Base-by-base conservation (phyloP, 768 basidiomycete species). In the Tephrocybe sp. region DNA sequence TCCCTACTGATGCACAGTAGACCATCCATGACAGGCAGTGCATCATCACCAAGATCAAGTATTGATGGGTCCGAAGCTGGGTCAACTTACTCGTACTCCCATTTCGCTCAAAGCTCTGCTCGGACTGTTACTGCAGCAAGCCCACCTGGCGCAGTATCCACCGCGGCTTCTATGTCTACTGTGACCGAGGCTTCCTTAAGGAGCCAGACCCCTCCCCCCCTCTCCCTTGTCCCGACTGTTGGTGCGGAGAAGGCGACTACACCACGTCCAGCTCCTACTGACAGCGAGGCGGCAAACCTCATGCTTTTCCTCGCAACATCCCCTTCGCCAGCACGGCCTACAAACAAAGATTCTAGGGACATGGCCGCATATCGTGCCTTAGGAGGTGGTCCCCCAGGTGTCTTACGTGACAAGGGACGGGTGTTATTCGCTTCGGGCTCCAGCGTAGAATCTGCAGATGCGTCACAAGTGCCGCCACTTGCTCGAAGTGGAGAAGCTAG, bases 261-360 rank as follows among this genome's bases (percentile, higher is more conserved):
- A 35, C 80, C 73, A 62, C 79, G 61, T 49, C 76, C 75, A 52
- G 80, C 70, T 5, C 78, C 81, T n/a, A 82, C 83, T 26, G 88
- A 89, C 63, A 85, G 82, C 53, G 91, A 92, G 60, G 91, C 90
- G 0, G 89, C 91, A n/a, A 88, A 89, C 61, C 68, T 92, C 36
- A 87, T 93, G 82, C 71, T 92, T 18, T 89, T 81, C 68, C 78
- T 93, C 43, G 90, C 91, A 34, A 91, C 89, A 5, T 91, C 88
- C 1, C 90, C 90, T 0, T 91, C 89, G 0, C 90, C 90, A 8
- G 87, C 76, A 16, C 82, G 89, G 32, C 77, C 79, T 18, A 67
- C 74, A 13, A 76, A 74, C 35, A 80, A 77, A 28, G 80, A 82
- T 34, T 60, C 72, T 5, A 77, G 73, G 55, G 85, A 88, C 57